Conservation (phyloP, 345 rosid species). For the Murraya koenigii region DNA sequence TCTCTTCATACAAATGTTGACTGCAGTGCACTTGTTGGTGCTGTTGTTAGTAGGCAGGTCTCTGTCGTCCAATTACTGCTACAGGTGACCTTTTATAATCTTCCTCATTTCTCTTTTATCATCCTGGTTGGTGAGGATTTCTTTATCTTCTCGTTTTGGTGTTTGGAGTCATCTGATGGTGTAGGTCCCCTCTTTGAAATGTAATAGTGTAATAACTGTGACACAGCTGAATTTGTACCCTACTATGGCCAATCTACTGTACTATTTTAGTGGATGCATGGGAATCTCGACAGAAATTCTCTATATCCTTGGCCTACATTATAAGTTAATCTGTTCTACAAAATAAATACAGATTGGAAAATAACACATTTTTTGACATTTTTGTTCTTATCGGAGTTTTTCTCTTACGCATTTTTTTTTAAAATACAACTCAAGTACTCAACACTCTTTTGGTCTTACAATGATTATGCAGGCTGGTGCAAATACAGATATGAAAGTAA, state of each 20-base stretch:
- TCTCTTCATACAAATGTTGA: conserved; percentile 83
- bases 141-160: background rate
- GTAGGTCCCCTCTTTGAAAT: background rate
- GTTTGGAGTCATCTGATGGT: background rate
- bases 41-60: conserved; percentile 83
- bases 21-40: conserved; percentile 84
- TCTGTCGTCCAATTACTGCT: conserved; percentile 59
- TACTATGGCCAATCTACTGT: background rate
- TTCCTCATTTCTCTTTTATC: background rate
- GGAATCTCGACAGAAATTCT: background rate
- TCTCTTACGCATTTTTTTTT: background rate
- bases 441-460: background rate
- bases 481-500: conserved; percentile 51
- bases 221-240: conserved; percentile 8
- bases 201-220: background rate
- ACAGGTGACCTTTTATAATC: conserved; percentile 47
- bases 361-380: background rate
- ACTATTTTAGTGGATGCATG: background rate
- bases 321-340: background rate
- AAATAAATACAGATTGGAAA: background rate
- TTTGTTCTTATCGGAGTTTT: background rate
- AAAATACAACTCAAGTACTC: background rate
- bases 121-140: background rate
- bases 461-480: conserved; percentile 60
- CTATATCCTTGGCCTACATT: no score